Percentiles rank a stretch among this genome's conserved stretches.
Conservation (phyloP, 192 early-diverging fungal genomes). For the Coemansia erecta region DNA sequence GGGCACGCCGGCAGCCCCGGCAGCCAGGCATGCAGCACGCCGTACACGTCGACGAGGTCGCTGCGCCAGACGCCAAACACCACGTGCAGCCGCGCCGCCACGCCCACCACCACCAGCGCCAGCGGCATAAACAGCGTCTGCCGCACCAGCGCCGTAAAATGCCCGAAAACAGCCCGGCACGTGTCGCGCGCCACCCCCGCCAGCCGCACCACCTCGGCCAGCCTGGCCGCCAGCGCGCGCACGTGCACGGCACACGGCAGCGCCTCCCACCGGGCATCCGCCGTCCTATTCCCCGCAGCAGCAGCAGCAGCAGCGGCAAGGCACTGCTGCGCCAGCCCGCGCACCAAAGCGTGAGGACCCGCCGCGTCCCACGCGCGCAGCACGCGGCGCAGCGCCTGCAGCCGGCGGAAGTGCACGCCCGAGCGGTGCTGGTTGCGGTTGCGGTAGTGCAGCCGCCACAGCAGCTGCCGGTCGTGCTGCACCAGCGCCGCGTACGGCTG, state of each 20-base stretch:
- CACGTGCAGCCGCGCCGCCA: conserved; percentile 22
- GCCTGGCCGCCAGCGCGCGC: conserved; percentile 11
- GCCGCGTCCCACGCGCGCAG: conserved; percentile 19
- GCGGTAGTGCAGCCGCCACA: conserved; percentile 37
- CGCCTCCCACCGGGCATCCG: conserved; percentile 9
- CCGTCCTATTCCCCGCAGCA: conserved; percentile 6
- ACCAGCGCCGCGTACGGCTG: conserved; percentile 9
- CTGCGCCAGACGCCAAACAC: conserved; percentile 24
- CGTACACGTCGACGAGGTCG: conserved; percentile 18
- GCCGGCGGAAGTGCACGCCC: conserved; percentile 20
- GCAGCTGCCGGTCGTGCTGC: conserved; percentile 19
- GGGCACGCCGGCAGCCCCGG: conserved; percentile 34
- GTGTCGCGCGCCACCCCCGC: conserved; percentile 16
- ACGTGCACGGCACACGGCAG: conserved; percentile 24
- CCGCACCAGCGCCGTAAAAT: conserved; percentile 24
- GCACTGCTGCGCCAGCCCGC: background rate
- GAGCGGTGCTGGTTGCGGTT: conserved; percentile 43
- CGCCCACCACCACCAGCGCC: conserved; percentile 24
- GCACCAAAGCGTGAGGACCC: conserved; percentile 4
- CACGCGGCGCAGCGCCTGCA: conserved; percentile 32
- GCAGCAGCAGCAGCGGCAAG: too few species aligned
- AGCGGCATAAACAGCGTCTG: conserved; percentile 44
- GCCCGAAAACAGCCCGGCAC: conserved; percentile 16
- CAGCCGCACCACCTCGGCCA: conserved; percentile 13
- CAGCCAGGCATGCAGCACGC: conserved; percentile 19